Conservation (phyloP, 208 protist species). For the Trypanosoma caninum region DNA sequence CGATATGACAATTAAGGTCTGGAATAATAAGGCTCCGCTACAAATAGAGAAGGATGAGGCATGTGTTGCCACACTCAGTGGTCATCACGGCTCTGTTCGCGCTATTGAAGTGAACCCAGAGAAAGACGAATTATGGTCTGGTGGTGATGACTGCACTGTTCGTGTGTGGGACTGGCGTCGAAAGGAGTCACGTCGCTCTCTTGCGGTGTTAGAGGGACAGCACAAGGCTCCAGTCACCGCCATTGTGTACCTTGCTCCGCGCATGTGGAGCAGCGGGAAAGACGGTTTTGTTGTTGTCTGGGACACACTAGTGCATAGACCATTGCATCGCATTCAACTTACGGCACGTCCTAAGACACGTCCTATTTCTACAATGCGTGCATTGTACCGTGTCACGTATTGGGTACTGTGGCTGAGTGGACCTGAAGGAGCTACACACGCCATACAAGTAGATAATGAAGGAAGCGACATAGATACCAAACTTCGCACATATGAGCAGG, state of each 20-base stretch:
- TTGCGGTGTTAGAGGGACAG: slow-evolving; percentile 30
- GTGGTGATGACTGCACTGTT: slow-evolving; percentile 47
- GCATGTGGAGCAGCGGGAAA: slow-evolving; percentile 72
- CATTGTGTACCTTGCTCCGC: slow-evolving; percentile 44
- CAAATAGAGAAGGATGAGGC: slow-evolving; percentile 29
- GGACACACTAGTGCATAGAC: slow-evolving; percentile 1
- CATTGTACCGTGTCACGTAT: slow-evolving; percentile 15
- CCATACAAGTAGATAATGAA: not conserved
- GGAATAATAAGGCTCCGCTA: slow-evolving; percentile 31
- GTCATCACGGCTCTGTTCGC: slow-evolving; percentile 32
- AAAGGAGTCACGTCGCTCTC: slow-evolving; percentile 9
- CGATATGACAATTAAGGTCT: slow-evolving; percentile 58
- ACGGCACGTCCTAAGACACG: not conserved
- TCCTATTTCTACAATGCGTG: slow-evolving; percentile 17
- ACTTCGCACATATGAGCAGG: not conserved
- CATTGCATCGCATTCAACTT: slow-evolving; percentile 11
- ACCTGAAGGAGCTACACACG: slow-evolving; percentile 4
- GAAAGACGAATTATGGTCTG: slow-evolving; percentile 61
- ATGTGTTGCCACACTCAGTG: slow-evolving; percentile 50
- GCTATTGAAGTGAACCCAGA: slow-evolving; percentile 32
- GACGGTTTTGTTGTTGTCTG: slow-evolving; percentile 48
- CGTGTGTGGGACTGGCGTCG: slow-evolving; percentile 49
- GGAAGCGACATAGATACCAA: not conserved
- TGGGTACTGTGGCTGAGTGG: slow-evolving; percentile 20
- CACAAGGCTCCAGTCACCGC: slow-evolving; percentile 51